Base-by-base conservation (phyloP, 306 rosid species). In the Cucurbita maxima region DNA sequence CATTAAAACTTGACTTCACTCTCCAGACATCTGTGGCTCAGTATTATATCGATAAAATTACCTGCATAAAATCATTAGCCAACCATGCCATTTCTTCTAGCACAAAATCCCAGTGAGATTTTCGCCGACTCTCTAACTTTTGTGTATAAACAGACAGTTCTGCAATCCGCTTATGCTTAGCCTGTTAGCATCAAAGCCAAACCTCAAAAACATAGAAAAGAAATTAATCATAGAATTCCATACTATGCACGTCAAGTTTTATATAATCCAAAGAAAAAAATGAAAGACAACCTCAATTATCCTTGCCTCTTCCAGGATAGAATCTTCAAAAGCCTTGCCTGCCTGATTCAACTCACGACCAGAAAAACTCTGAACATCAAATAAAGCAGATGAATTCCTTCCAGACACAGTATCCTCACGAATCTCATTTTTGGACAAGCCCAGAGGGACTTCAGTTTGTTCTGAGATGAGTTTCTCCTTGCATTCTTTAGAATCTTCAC, bases 21-120 rank as follows among this genome's bases (percentile, higher is more conserved):
- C 50, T 19, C 19, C 50, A 53, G 53, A 72, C 40, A 72, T 38
- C 6, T 53, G 63, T 18, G 59, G 36, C 8, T 55, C 51, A 55
- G 22, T 37, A 19, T 20, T 11, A 15, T 37, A 19, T 19, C 71
- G 50, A 72, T 66, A 63, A 71, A 84, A 57, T 81, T 82, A 80
- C 99, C 97, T 95, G 99, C 0, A 88, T 92, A 88, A 89, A 91
- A 95, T 95, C 99, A 80, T 91, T 95, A 38, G 99, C 97, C 93
- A 95, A 72, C 99, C 99, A 95, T 11, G 93, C 83, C 96, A 95
- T 91, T 82, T 95, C 99, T 84, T 91, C 97, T 18, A 95, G 90
- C 58, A 95, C 96, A 83, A 88, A 95, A 80, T 84, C 96, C 99
- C 99, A 95, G 25, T 88, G 97, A 74, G 97, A 87, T 83, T 86